Percentiles rank a stretch among this genome's conserved stretches.
These are phyloP conservation scores for Colletotrichum sp. DNA, from an alignment of 2,329 filamentous ascomycete genomes.

Conservation along the genomic window DNA sequence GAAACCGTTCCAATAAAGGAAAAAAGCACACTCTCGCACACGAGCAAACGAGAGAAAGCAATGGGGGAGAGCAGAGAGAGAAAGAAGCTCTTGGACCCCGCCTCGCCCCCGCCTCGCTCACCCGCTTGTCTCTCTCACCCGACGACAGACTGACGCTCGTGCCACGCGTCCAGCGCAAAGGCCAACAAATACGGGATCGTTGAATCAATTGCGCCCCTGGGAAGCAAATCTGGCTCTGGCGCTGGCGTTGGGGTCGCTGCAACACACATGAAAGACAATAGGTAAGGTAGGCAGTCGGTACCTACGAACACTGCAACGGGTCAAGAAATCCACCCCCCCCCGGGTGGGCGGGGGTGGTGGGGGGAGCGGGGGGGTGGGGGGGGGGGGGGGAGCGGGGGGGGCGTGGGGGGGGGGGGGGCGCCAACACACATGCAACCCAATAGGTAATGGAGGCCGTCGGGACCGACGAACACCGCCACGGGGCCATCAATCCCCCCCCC, in stretches of 20 bases:
- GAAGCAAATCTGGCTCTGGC: background rate
- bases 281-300: background rate
- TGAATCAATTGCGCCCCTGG: background rate
- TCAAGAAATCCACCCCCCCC: background rate
- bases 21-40: background rate
- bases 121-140: background rate
- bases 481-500: background rate
- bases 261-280: background rate
- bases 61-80: background rate
- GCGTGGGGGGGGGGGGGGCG: too few relatives aligned
- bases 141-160: background rate
- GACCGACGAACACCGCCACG: too few relatives aligned
- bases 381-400: too few relatives aligned
- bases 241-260: background rate
- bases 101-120: background rate
- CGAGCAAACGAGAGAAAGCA: background rate
- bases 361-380: too few relatives aligned
- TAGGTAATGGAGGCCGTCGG: background rate
- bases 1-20: background rate
- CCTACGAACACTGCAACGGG: background rate
- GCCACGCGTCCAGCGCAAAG: slow-evolving; percentile 4
- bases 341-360: too few relatives aligned
- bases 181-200: background rate
- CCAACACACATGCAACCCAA: background rate
- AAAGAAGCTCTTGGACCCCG: background rate